Conservation (phyloP, 305 asterid species). For the Coffea humblotiana region DNA sequence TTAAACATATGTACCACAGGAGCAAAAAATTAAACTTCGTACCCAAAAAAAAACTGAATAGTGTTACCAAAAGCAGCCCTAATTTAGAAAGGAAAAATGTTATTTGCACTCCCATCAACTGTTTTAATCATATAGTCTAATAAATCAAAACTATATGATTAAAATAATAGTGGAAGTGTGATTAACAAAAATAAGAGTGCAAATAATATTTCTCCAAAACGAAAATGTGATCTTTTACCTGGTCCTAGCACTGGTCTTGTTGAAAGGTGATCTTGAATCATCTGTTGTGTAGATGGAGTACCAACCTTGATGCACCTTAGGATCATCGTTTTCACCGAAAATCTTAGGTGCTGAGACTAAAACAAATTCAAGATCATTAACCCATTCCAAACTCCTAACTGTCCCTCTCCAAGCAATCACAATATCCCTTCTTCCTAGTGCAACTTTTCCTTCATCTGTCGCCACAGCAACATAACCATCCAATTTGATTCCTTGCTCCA, state of each 20-base stretch:
- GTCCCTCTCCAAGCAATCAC: slow-evolving; percentile 76
- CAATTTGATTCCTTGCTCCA: slow-evolving; percentile 78
- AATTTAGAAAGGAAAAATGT: no score
- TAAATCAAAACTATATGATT: no score
- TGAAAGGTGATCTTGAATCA: slow-evolving; percentile 54
- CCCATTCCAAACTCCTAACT: slow-evolving; percentile 53
- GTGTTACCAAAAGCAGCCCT: neutral
- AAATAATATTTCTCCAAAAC: no score
- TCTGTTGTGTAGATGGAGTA: slow-evolving; percentile 53
- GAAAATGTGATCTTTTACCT: slow-evolving; percentile 32
- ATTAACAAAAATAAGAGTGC: no score
- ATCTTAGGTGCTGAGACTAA: slow-evolving; percentile 43
- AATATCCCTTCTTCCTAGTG: slow-evolving; percentile 68
- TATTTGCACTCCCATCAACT: no score
- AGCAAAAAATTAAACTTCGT: no score
- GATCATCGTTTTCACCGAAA: slow-evolving; percentile 19
- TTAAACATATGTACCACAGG: slow-evolving; percentile 1
- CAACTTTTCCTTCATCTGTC: slow-evolving; percentile 55
- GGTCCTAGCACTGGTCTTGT: slow-evolving; percentile 54
- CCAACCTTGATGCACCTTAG: slow-evolving; percentile 72
- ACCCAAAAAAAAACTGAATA: neutral
- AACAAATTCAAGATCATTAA: slow-evolving; percentile 44
- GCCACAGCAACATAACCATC: slow-evolving; percentile 73
- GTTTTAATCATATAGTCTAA: no score
- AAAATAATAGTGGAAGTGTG: no score